These are phyloP conservation scores for Corynespora cassiicola DNA, from an alignment of 2,329 filamentous ascomycete genomes.

Conservation along the genomic window DNA sequence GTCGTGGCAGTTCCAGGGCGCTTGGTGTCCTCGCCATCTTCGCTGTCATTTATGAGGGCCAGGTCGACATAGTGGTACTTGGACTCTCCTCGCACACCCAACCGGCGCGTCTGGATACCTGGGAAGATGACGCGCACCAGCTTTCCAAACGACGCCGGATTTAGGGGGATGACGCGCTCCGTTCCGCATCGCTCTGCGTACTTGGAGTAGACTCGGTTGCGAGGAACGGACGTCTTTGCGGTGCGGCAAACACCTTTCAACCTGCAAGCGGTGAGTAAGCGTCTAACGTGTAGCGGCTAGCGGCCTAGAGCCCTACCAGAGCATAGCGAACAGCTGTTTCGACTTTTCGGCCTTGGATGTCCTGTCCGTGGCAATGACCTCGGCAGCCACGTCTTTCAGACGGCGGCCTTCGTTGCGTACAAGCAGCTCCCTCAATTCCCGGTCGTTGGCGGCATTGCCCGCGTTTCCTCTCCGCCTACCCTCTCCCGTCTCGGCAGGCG, in stretches of 20 bases:
- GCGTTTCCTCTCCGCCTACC: conserved; percentile 65
- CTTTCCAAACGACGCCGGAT: conserved; percentile 97
- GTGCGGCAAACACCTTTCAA: conserved; percentile 73
- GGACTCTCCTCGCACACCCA: conserved; percentile 94
- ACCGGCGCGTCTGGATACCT: conserved; percentile 86
- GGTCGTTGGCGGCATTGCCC: conserved; percentile 79
- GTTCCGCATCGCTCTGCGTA: conserved; percentile 93
- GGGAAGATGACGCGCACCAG: conserved; percentile 95
- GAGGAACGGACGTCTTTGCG: conserved; percentile 84
- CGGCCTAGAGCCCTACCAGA: conserved; percentile 69
- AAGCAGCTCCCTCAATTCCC: conserved; percentile 79
- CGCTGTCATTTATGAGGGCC: conserved; percentile 55
- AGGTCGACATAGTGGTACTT: conserved; percentile 89
- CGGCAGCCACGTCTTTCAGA: conserved; percentile 74
- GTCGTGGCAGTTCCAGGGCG: conserved; percentile 26
- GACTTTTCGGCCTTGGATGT: conserved; percentile 83
- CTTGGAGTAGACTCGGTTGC: conserved; percentile 92
- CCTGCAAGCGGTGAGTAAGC: conserved; percentile 57
- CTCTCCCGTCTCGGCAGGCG: conserved; percentile 46
- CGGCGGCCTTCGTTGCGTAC: conserved; percentile 70
- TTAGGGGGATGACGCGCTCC: conserved; percentile 91
- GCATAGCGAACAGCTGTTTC: conserved; percentile 86
- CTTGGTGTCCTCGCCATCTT: conserved; percentile 31
- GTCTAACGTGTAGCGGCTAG: background rate
- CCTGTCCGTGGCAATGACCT: conserved; percentile 79